These are phyloP conservation scores for Candida sanyaensis DNA, from an alignment of 1,139 yeast genomes.

Conservation along the genomic window DNA sequence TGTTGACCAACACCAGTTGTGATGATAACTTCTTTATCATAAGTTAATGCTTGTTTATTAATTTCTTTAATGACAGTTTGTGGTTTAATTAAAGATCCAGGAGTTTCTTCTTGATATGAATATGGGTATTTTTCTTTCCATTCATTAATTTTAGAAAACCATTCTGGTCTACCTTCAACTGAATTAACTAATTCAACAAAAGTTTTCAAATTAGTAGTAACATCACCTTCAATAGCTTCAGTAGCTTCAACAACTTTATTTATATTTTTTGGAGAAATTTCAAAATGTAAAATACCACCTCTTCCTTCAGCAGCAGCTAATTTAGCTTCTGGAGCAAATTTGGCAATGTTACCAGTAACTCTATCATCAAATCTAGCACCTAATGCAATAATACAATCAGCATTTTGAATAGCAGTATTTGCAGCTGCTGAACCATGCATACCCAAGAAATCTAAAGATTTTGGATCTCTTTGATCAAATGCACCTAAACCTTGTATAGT, in stretches of 20 bases:
- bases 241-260: slow-evolving; percentile 97
- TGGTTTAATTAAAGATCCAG: slow-evolving; percentile 85
- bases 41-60: slow-evolving; percentile 66
- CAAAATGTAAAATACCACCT: slow-evolving; percentile 97
- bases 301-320: slow-evolving; percentile 83
- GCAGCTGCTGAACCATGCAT: slow-evolving; percentile 99
- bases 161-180: slow-evolving; percentile 67
- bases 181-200: slow-evolving; percentile 70
- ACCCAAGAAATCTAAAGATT: slow-evolving; percentile 93
- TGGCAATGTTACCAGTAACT: slow-evolving; percentile 83
- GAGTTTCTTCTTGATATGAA: slow-evolving; percentile 72
- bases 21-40: slow-evolving; percentile 76
- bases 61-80: slow-evolving; percentile 86
- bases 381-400: slow-evolving; percentile 89
- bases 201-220: slow-evolving; percentile 69
- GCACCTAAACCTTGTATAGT: slow-evolving; percentile 94
- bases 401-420: slow-evolving; percentile 87
- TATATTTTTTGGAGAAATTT: slow-evolving; percentile 93
- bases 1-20: slow-evolving; percentile 99
- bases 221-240: slow-evolving; percentile 97
- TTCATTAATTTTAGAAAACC: slow-evolving; percentile 71
- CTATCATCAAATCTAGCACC: slow-evolving; percentile 99
- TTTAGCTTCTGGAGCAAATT: slow-evolving; percentile 93
- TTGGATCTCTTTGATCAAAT: slow-evolving; percentile 87
- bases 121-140: slow-evolving; percentile 93